Base-by-base conservation (phyloP, 306 rosid genomes). In the Macrotyloma uniflorum region DNA sequence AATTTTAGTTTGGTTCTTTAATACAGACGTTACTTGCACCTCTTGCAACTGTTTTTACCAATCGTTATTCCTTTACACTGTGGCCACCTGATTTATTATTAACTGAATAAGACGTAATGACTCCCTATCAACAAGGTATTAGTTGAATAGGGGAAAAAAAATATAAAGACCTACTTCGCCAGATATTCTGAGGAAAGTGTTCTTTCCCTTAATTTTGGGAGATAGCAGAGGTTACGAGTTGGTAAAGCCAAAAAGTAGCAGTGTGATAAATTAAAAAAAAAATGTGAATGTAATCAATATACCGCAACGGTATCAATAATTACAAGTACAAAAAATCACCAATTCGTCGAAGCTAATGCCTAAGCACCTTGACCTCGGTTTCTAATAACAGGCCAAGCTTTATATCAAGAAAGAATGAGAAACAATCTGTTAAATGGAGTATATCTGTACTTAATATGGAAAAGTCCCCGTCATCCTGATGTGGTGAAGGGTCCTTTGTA, bases 401-500 rank as follows among this genome's bases (percentile, higher is more conserved):
- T 77, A 79, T 79, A 84, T 71, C 73, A 66, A 65, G 64, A 78
- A 79, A 77, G 83, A 86, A 86, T 72, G 81, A 76, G 69, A 62
- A 79, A 77, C 78, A 81, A 75, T 76, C 5, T 5, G 79, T 18
- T 32, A 73, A 28, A 53, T 42, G 45, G 19, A 24, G 67, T 61
- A 13, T 63, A 79, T 65, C 73, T 92, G 90, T 57, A 58, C 74
- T 45, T 88, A 91, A 78, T 50, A 87, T 33, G 99, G 99, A 72
- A 96, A 96, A 45, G 79, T 81, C 55, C 98, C 99, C 0, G 97
- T 93, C 92, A 84, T 85, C 83, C 75, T 80, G 70, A 96, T 96
- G 82, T 96, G 98, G 74, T 91, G 86, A 51, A 96, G 98, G 83
- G 99, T 96, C 45, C 81, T 85, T 68, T 51, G 79, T 58, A 96